These are phyloP conservation scores for Wallacemonas sp. DNA, from an alignment of 208 protist genomes.

Conservation along the genomic window DNA sequence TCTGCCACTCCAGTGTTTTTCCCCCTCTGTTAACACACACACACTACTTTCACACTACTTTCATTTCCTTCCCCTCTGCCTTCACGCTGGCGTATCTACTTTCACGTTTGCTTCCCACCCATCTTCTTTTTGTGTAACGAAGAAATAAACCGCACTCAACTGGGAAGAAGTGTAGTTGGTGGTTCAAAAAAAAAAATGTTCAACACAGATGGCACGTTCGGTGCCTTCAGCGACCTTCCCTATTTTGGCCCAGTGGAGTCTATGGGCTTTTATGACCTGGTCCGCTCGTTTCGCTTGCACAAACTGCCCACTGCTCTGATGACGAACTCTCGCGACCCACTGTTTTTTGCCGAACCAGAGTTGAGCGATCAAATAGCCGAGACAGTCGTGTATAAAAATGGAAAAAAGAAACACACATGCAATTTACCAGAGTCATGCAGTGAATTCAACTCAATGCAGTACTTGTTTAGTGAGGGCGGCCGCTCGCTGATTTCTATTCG, in stretches of 20 bases:
- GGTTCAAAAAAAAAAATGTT: neutral
- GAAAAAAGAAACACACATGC: slow-evolving; percentile 8
- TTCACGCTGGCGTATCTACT: too few species aligned
- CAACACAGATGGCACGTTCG: slow-evolving; percentile 36
- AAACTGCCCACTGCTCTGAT: slow-evolving; percentile 56
- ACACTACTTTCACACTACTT: too few species aligned
- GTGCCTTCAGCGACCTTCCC: slow-evolving; percentile 71
- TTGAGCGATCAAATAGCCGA: neutral
- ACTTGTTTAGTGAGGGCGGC: neutral
- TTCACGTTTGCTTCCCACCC: too few species aligned
- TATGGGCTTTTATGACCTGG: slow-evolving; percentile 58
- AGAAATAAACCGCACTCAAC: too few species aligned
- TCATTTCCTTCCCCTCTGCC: too few species aligned
- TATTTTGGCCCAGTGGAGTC: slow-evolving; percentile 69
- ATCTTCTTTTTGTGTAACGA: too few species aligned
- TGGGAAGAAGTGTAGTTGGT: too few species aligned
- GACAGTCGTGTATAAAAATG: slow-evolving; percentile 3
- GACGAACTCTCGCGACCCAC: slow-evolving; percentile 26
- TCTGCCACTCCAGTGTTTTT: neutral
- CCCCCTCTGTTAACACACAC: too few species aligned
- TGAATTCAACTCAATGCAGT: slow-evolving; percentile 1
- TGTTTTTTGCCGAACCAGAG: slow-evolving; percentile 47
- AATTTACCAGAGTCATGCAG: slow-evolving; percentile 1
- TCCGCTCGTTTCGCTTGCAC: slow-evolving; percentile 48
- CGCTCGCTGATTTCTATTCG: slow-evolving; percentile 5